Percentiles rank a stretch among this genome's conserved stretches.
phyloP scores from a whole-genome alignment of 2,329 filamentous ascomycete species.

The Zymoseptoria passerinii region DNA sequence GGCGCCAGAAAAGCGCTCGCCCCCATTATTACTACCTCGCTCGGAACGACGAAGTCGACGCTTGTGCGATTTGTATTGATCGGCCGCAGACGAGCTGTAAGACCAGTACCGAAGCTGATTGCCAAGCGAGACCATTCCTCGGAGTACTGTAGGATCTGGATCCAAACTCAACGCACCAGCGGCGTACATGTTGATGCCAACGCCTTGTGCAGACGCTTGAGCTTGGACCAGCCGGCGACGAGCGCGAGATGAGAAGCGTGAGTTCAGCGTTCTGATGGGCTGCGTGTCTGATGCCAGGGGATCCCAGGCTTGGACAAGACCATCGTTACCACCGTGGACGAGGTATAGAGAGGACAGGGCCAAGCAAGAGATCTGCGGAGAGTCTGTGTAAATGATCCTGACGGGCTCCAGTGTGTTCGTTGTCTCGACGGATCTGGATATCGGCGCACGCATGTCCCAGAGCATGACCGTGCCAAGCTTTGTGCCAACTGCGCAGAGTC shows the following conservation, averaged over 20 bases:
- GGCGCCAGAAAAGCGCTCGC: slow-evolving; percentile 52
- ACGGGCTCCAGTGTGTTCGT: slow-evolving; percentile 59
- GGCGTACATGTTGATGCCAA: slow-evolving; percentile 68
- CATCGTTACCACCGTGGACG: slow-evolving; percentile 89
- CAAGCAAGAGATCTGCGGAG: slow-evolving; percentile 74
- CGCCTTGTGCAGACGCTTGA: slow-evolving; percentile 56
- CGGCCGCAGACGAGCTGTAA: slow-evolving; percentile 72
- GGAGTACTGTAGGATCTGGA: slow-evolving; percentile 73
- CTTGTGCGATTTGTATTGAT: slow-evolving; percentile 67
- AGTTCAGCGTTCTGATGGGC: slow-evolving; percentile 79
- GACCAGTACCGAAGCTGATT: slow-evolving; percentile 87
- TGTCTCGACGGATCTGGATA: slow-evolving; percentile 46
- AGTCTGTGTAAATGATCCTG: slow-evolving; percentile 82
- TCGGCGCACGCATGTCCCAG: slow-evolving; percentile 71
- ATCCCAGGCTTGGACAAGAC: slow-evolving; percentile 94
- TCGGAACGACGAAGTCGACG: slow-evolving; percentile 66
- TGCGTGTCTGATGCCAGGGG: slow-evolving; percentile 71
- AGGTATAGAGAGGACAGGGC: slow-evolving; percentile 79
- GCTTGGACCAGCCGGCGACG: slow-evolving; percentile 65
- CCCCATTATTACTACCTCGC: slow-evolving; percentile 51
- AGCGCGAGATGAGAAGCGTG: slow-evolving; percentile 71
- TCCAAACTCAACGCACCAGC: slow-evolving; percentile 80
- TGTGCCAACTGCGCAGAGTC: slow-evolving; percentile 75
- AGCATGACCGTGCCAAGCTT: slow-evolving; percentile 65
- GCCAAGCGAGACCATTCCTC: slow-evolving; percentile 80